Conservation (phyloP, 106 monocot genomes). For the Allium cepa region DNA sequence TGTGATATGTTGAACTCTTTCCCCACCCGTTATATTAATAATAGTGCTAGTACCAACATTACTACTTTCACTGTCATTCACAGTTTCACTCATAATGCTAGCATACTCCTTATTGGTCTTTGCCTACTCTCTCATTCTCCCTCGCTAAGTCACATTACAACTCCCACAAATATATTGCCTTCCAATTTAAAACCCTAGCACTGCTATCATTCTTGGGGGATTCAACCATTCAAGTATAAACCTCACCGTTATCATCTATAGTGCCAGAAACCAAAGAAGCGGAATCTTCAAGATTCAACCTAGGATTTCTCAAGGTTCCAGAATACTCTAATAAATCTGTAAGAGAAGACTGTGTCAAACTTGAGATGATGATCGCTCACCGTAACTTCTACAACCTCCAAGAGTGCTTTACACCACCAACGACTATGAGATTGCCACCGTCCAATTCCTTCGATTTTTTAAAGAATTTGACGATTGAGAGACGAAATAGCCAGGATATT, state of each 20-base stretch:
- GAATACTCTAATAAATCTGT: slow-evolving; percentile 73
- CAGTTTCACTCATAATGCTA: too few relatives aligned
- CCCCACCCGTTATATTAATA: too few relatives aligned
- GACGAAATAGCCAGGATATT: too few relatives aligned
- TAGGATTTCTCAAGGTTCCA: slow-evolving; percentile 41
- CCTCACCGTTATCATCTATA: slow-evolving; percentile 35
- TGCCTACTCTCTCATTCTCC: slow-evolving; percentile 13
- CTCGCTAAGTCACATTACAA: slow-evolving; percentile 3
- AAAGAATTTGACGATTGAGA: too few relatives aligned
- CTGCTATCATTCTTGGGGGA: slow-evolving; percentile 37
- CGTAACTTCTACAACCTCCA: slow-evolving; percentile 27
- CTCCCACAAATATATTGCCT: background rate
- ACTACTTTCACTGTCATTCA: too few relatives aligned
- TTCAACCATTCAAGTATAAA: slow-evolving; percentile 75
- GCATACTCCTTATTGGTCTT: background rate
- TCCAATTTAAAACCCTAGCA: slow-evolving; percentile 25
- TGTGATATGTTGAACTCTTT: too few relatives aligned
- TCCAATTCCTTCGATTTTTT: too few relatives aligned
- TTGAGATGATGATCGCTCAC: slow-evolving; percentile 51
- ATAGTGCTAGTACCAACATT: too few relatives aligned
- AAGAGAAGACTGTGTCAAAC: slow-evolving; percentile 64
- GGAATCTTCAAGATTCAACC: slow-evolving; percentile 20
- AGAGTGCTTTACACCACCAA: background rate
- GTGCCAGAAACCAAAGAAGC: slow-evolving; percentile 19
- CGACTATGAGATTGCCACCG: slow-evolving; percentile 1